Evolutionary conservation across 169 alveolate species (phyloP), one percentile per base, ranked within the genome.

Genomic region (Cryptosporidium sp.): DNA sequence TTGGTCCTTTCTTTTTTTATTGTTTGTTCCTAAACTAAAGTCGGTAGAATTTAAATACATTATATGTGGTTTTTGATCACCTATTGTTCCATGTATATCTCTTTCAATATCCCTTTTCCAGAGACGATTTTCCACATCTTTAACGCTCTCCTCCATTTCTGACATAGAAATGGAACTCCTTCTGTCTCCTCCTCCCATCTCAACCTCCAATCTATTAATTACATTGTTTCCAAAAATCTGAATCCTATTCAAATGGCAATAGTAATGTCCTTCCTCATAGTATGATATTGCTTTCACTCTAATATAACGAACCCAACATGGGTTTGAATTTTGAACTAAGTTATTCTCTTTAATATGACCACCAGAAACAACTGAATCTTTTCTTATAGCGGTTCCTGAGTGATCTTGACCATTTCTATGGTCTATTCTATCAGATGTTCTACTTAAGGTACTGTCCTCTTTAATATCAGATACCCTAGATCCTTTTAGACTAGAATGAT

Each of bases 251-350:
- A 80, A 80, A 16, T 80, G 89, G 62, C 89, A 80, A 48, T 80
- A 80, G 4, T 80, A 80, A 55, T 80, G 89, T 16, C 89, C 89
- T 50, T 80, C 89, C 35, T 80, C 89, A 62, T 61, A 80, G 29
- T 41, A 21, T 33, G 89, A 80, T 26, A 80, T 41, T 14, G 89
- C 89, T 18, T 69, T 80, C 7, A 80, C 68, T 43, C 39, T 59
- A 37, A 80, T 80, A 65, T 80, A 80, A 14, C 89, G 69, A 29
- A 80, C 75, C 89, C 89, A 80, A 43, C 89, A 80, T 10, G 89
- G 89, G 43, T 80, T 80, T 14, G 89, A 62, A 31, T 41, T 14
- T 3, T 65, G 71, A n/a, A 65, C 26, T 35, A 37, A 65, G 71
- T 33, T n/a, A 29, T n/a, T 37, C 71, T 65, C 71, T 12, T 65